Conservation (phyloP, 345 rosid species). For the Kernera saxatilis region DNA sequence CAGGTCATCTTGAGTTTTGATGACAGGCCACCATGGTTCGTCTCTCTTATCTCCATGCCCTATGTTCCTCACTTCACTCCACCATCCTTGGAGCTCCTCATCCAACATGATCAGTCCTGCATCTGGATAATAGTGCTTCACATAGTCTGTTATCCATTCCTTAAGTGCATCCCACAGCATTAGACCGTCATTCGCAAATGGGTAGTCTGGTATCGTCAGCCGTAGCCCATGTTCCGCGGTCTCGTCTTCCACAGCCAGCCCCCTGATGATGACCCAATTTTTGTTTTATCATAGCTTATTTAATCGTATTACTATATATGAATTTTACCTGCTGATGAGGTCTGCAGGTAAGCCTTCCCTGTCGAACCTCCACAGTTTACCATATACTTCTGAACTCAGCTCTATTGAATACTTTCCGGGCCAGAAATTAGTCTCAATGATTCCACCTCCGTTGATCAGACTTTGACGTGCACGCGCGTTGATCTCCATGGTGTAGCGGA, state of each 20-base stretch:
- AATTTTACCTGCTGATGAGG: slow-evolving; percentile 29
- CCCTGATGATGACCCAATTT: slow-evolving; percentile 6
- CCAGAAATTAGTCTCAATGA: slow-evolving; percentile 58
- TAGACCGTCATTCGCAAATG: slow-evolving; percentile 32
- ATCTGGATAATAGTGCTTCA: slow-evolving; percentile 23
- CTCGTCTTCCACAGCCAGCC: slow-evolving; percentile 27
- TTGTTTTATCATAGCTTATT: no score
- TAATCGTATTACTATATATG: neutral
- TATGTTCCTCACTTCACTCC: slow-evolving; percentile 26
- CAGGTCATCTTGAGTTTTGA: slow-evolving; percentile 29
- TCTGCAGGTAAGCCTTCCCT: slow-evolving; percentile 31
- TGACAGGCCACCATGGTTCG: slow-evolving; percentile 36
- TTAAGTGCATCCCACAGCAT: slow-evolving; percentile 32
- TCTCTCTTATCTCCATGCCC: slow-evolving; percentile 35
- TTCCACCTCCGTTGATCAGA: slow-evolving; percentile 51
- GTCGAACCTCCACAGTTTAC: slow-evolving; percentile 34
- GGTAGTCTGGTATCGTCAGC: slow-evolving; percentile 30
- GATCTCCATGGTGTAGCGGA: slow-evolving; percentile 74
- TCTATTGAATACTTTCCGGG: slow-evolving; percentile 52
- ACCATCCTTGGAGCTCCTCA: slow-evolving; percentile 32
- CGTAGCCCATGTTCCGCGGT: slow-evolving; percentile 24
- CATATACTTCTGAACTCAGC: slow-evolving; percentile 43
- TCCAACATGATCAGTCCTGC: slow-evolving; percentile 8
- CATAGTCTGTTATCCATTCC: slow-evolving; percentile 33
- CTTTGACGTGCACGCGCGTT: slow-evolving; percentile 62